Base-by-base conservation (phyloP, 1,139 yeast species). In the Magnusiomyces tetraspermus region DNA sequence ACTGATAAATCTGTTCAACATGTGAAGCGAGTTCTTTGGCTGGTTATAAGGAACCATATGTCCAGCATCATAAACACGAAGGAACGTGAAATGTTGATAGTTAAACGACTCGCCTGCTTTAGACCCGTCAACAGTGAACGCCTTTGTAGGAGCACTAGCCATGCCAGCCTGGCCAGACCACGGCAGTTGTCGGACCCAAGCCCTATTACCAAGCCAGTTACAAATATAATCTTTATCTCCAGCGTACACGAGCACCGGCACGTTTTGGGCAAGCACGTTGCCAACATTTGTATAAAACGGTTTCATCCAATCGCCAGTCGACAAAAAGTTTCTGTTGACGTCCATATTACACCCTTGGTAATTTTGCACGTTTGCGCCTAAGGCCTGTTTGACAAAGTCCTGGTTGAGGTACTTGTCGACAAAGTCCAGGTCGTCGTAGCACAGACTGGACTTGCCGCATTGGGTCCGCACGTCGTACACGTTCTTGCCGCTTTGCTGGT, bases 191-290 rank as follows among this genome's bases (percentile, higher is more conserved):
- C 83, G 75, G 38, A 86, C 73, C 90, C 94, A 85, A 2, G 84
- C 92, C 62, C 77, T 77, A 70, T 85, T 86, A 54, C 96, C 96
- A 59, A 87, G 75, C 92, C 95, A 87, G 72, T 87, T 87, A 72
- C 95, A 87, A 60, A 87, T 86, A 68, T 78, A 86, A 68, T 87
- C 96, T 70, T 85, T 85, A 69, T 87, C 95, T 61, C 96, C 96
- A 15, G 95, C 95, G 63, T 86, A 87, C 56, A 86, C 76, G 64
- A 87, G 76, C 13, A 85, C 87, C 13, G 95, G 95, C 50, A 86
- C 67, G 4, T 76, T 79, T 55, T 72, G 65, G 51, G 83, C 82
- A 53, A 84, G 71, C 51, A 83, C 68, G 56, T 78, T 78, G 1
- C 80, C 73, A 23, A 85, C 79, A 55, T 72, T 76, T 44, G 76